These are phyloP conservation scores for Polychaeton citri DNA, from an alignment of 2,329 filamentous ascomycete species.

Conservation along the genomic window DNA sequence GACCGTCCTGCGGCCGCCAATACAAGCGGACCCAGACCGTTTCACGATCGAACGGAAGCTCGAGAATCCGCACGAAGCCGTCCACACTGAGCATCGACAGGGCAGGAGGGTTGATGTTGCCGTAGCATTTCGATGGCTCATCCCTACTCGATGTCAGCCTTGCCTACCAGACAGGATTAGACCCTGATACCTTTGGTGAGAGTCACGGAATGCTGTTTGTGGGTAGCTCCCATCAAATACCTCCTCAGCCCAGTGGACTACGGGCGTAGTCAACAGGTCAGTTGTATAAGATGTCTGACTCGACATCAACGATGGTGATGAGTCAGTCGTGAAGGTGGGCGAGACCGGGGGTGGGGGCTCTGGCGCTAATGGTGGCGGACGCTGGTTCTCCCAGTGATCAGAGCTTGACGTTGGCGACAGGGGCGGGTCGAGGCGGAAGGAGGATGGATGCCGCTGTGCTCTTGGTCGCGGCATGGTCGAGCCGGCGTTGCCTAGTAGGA, in stretches of 20 bases:
- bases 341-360: constrained; percentile 24
- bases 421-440: constrained; percentile 12
- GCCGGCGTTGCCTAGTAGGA: background rate
- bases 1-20: constrained; percentile 36
- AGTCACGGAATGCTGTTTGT: constrained; percentile 22
- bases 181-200: constrained; percentile 5
- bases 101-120: constrained; percentile 7
- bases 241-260: constrained; percentile 30
- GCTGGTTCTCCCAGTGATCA: background rate
- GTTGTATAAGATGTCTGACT: constrained; percentile 17
- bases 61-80: constrained; percentile 27
- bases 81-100: constrained; percentile 17
- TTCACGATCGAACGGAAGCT: constrained; percentile 34
- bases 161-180: background rate
- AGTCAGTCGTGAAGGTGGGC: constrained; percentile 29
- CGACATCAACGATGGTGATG: constrained; percentile 26
- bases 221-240: constrained; percentile 30
- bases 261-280: constrained; percentile 6
- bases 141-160: constrained; percentile 3
- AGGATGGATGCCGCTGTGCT: background rate
- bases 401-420: background rate
- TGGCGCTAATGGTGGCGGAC: constrained; percentile 18
- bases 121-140: constrained; percentile 12
- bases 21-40: constrained; percentile 27
- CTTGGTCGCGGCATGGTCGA: background rate